A percentile compares a stretch with the other conserved stretches of the same genome.
These are phyloP conservation scores for Alopecurus myosuroides DNA, from an alignment of 176 grass and related monocot genomes.

Conservation along the genomic window DNA sequence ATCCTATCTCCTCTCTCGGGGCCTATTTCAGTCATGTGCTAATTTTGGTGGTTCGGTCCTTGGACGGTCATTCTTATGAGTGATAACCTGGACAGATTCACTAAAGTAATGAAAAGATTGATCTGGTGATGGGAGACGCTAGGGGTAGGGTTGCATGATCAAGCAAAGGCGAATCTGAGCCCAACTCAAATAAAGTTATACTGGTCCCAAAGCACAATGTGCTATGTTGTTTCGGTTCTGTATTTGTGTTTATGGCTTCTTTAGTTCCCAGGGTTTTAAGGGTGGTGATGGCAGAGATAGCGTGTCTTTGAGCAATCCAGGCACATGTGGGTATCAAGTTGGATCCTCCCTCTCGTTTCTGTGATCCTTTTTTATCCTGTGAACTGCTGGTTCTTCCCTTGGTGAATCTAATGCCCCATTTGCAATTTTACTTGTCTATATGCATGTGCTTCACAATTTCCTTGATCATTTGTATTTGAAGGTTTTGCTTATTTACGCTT, in stretches of 20 bases:
- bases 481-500: no score
- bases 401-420: neutral
- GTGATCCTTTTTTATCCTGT: neutral
- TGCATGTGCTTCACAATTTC: no score
- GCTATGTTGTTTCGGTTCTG: no score
- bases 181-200: neutral
- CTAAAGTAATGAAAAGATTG: neutral
- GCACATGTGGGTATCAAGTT: slow-evolving; percentile 5
- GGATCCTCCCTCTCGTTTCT: no score
- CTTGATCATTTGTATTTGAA: no score
- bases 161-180: slow-evolving; percentile 15
- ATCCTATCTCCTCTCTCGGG: neutral
- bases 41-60: neutral
- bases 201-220: no score
- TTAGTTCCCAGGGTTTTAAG: neutral
- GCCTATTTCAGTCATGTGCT: neutral
- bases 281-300: neutral
- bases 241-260: no score
- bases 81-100: slow-evolving; percentile 24
- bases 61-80: slow-evolving; percentile 25
- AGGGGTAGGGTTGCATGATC: slow-evolving; percentile 13
- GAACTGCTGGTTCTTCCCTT: neutral
- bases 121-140: neutral
- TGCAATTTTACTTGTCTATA: no score
- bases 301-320: slow-evolving; percentile 14